These are phyloP conservation scores for Lentinula edodes DNA, from an alignment of 768 basidiomycete species.

Conservation along the genomic window DNA sequence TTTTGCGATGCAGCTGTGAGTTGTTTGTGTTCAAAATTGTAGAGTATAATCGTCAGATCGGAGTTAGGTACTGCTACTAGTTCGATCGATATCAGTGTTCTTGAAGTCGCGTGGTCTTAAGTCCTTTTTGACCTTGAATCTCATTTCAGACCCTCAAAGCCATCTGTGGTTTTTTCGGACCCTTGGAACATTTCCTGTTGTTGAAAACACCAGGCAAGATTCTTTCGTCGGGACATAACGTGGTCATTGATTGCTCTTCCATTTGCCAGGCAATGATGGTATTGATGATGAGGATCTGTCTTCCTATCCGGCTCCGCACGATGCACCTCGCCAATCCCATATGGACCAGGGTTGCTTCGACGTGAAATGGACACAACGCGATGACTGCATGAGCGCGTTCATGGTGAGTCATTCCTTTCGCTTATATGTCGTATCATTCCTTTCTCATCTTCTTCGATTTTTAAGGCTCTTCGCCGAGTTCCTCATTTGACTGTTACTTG, in stretches of 20 bases:
- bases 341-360: slow-evolving; percentile 70
- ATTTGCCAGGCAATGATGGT: background rate
- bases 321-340: slow-evolving; percentile 41
- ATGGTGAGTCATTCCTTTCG: slow-evolving; percentile 38
- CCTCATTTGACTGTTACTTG: slow-evolving; percentile 74
- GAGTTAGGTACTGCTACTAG: background rate
- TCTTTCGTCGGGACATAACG: background rate
- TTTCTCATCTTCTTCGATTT: background rate
- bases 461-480: slow-evolving; percentile 61
- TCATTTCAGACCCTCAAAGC: slow-evolving; percentile 40
- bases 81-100: background rate
- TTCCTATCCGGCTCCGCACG: slow-evolving; percentile 43
- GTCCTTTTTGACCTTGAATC: background rate
- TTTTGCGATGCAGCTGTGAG: slow-evolving; percentile 54
- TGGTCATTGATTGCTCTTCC: background rate
- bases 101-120: background rate
- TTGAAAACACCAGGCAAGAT: slow-evolving; percentile 20
- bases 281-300: background rate
- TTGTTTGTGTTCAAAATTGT: background rate
- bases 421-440: background rate
- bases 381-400: slow-evolving; percentile 68
- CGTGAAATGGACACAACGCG: slow-evolving; percentile 74
- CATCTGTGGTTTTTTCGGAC: slow-evolving; percentile 57
- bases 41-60: background rate
- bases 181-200: slow-evolving; percentile 49